Conservation (phyloP, 768 basidiomycete genomes). For the Lentinula detonsa region DNA sequence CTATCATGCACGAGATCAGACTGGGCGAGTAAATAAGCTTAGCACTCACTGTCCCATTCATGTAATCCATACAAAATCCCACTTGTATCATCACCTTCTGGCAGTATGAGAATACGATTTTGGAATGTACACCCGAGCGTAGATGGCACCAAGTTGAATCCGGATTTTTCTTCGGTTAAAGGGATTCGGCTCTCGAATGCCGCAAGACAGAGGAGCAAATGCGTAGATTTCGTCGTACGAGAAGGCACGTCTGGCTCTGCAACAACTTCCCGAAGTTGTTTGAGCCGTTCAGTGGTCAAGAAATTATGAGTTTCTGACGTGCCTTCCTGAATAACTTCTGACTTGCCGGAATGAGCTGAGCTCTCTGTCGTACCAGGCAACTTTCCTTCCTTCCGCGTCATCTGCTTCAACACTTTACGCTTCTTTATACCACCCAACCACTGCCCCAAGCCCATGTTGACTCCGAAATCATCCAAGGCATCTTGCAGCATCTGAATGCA, state of each 20-base stretch:
- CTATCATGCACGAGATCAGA: background rate
- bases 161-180: conserved; percentile 30
- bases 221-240: conserved; percentile 23
- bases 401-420: conserved; percentile 19
- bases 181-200: conserved; percentile 26
- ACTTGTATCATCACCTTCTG: conserved; percentile 3
- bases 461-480: conserved; percentile 40
- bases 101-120: conserved; percentile 7
- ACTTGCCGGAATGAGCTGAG: background rate
- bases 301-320: background rate
- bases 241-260: conserved; percentile 22
- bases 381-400: conserved; percentile 14
- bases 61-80: conserved; percentile 7
- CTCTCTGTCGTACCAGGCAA: background rate
- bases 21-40: background rate
- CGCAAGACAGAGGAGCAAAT: conserved; percentile 47
- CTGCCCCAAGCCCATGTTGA: conserved; percentile 28
- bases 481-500: conserved; percentile 43
- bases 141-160: conserved; percentile 30
- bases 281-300: conserved; percentile 13
- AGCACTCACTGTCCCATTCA: conserved; percentile 9
- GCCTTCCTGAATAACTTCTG: background rate
- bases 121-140: conserved; percentile 10
- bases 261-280: conserved; percentile 15
- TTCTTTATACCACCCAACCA: conserved; percentile 44